These are phyloP conservation scores for Loxodes magnus DNA, from an alignment of 73 alveolate genomes.

Conservation along the genomic window DNA sequence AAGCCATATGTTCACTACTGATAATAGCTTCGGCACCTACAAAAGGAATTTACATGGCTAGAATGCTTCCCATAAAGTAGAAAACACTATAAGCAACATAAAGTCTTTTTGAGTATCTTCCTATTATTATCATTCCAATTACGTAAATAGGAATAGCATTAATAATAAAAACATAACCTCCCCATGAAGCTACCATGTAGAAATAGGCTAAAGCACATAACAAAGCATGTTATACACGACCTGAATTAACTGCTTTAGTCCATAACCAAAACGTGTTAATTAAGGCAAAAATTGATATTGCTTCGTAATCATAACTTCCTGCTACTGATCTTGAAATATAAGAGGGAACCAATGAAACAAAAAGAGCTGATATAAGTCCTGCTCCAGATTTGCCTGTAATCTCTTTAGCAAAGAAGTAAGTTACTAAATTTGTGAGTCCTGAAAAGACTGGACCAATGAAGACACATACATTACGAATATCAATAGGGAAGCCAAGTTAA, in stretches of 20 bases:
- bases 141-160: conserved; percentile 84
- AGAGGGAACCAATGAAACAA: conserved; percentile 94
- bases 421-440: conserved; percentile 85
- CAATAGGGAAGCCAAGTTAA: conserved; percentile 86
- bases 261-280: conserved; percentile 70
- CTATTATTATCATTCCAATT: conserved; percentile 65
- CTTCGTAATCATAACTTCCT: conserved; percentile 96
- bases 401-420: conserved; percentile 94
- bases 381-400: conserved; percentile 94
- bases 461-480: conserved; percentile 95
- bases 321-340: conserved; percentile 96
- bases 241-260: conserved; percentile 73
- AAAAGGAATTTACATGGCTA: conserved; percentile 82
- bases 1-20: conserved; percentile 78
- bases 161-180: conserved; percentile 88
- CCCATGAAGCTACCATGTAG: conserved; percentile 90
- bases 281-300: conserved; percentile 77
- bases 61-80: conserved; percentile 64
- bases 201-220: conserved; percentile 43
- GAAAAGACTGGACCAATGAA: conserved; percentile 97
- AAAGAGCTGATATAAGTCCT: conserved; percentile 92
- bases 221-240: conserved; percentile 53
- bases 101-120: conserved; percentile 70
- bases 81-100: conserved; percentile 79
- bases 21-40: conserved; percentile 50